Evolutionary conservation across 495 filamentous ascomycete genomes (phyloP), one percentile per base, ranked within the genome.

Genomic region (Podospora fimiseda): DNA sequence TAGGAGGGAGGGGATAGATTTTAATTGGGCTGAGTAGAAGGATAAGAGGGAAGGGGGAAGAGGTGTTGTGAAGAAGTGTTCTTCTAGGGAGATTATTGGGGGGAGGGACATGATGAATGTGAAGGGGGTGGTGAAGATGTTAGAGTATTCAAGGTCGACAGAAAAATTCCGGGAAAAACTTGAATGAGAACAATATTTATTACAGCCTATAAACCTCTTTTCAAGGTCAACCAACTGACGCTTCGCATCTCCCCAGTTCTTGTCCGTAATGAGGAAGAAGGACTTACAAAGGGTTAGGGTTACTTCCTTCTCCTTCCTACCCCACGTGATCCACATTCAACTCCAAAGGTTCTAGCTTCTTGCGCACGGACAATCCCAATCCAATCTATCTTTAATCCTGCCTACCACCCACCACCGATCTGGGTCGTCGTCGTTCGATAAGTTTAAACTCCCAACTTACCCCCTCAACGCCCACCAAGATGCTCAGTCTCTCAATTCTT

Each of bases 61-160:
- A n/a, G n/a, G n/a, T n/a, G n/a, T n/a, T n/a, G 75, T 73, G 61
- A 76, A 64, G 65, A 74, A 84, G 59, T 82, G 82, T 58, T 85
- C 81, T 65, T 84, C 82, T 33, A 83, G 77, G 13, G 81, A 68
- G 51, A 85, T 80, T 53, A 81, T 64, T 7, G 44, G 60, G 63
- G 18, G 63, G 63, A 41, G 53, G 42, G 16, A 48, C 49, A 48
- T 48, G 58, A 37, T 41, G 19, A 7, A 20, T 15, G 41, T 21
- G 13, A 19, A 1, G 45, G 15, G 9, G 11, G 18, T 36, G 9
- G 24, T 18, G 46, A 22, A 7, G 14, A 27, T 7, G 36, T 42
- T 19, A 8, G 11, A 2, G 19, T 5, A 33, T 33, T 33, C 27
- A 46, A 30, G 9, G 43, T 41, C 8, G 16, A n/a, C 16, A 9